A percentile compares a stretch with the other conserved stretches of the same genome.
phyloP scores from a whole-genome alignment of 2,329 filamentous ascomycete species.

The Aureobasidium lini region DNA sequence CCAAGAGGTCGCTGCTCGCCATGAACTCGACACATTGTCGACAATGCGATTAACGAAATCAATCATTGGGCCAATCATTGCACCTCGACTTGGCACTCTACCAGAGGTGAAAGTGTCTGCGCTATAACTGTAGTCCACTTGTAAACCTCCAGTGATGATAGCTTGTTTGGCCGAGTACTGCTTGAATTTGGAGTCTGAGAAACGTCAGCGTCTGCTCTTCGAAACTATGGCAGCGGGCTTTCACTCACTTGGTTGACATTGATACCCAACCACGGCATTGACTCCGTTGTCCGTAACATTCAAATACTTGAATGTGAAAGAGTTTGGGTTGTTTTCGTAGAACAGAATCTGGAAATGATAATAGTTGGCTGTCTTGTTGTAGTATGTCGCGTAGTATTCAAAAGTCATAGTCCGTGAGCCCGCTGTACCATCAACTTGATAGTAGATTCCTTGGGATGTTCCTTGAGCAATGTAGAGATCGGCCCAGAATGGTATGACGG shows the following conservation, averaged over 20 bases:
- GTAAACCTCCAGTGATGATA: constrained; percentile 12
- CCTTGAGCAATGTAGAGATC: constrained; percentile 19
- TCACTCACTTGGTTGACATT: constrained; percentile 6
- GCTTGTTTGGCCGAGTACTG: constrained; percentile 16
- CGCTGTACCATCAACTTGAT: constrained; percentile 15
- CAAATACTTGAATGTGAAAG: constrained; percentile 15
- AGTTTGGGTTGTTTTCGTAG: background rate
- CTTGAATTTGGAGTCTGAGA: background rate
- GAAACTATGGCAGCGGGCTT: background rate
- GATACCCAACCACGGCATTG: constrained; percentile 15
- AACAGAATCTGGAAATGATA: constrained; percentile 19
- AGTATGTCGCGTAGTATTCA: constrained; percentile 17
- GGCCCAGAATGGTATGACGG: constrained; percentile 17
- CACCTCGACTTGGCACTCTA: background rate
- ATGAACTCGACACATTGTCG: background rate
- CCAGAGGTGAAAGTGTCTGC: background rate
- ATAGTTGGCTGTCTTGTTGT: constrained; percentile 13
- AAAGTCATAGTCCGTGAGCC: constrained; percentile 14
- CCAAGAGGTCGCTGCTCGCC: background rate
- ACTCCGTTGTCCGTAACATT: constrained; percentile 14
- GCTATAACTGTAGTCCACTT: background rate
- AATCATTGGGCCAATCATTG: background rate
- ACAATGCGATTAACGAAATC: background rate
- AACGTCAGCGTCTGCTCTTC: background rate
- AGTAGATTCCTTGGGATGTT: constrained; percentile 20